Conservation (phyloP, 257 asterid species). For the Lithospermum erythrorhizon region DNA sequence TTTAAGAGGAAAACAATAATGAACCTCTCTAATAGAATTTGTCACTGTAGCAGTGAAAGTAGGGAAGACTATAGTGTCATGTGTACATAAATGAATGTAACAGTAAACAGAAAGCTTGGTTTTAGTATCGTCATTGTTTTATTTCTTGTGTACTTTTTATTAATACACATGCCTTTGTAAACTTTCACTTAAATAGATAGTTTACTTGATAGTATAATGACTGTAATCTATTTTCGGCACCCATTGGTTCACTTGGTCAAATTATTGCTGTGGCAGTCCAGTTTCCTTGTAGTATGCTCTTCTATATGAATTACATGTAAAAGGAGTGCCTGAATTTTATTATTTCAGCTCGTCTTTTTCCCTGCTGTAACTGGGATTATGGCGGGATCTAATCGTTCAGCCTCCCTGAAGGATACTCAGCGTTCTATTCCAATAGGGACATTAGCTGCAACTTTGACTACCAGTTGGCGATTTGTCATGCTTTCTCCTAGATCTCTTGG, state of each 20-base stretch:
- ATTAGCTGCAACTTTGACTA: slow-evolving; percentile 79
- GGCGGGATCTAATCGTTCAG: slow-evolving; percentile 99
- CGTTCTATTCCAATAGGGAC: slow-evolving; percentile 95
- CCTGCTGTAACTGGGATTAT: slow-evolving; percentile 99
- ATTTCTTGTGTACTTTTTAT: background rate
- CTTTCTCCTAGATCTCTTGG: slow-evolving; percentile 93
- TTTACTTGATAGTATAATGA: background rate
- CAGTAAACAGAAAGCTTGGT: background rate
- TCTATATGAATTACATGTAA: background rate
- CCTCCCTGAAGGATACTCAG: slow-evolving; percentile 96
- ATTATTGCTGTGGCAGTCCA: background rate
- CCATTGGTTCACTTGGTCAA: too few relatives aligned
- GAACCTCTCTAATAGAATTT: background rate
- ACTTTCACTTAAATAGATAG: too few relatives aligned
- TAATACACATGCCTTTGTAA: too few relatives aligned
- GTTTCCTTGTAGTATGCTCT: background rate
- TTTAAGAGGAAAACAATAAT: background rate
- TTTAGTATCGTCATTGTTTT: too few relatives aligned
- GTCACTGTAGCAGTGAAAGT: background rate
- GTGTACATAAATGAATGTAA: background rate
- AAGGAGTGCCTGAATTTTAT: slow-evolving; percentile 6
- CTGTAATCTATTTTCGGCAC: background rate
- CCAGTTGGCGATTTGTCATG: slow-evolving; percentile 78
- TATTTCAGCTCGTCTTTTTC: slow-evolving; percentile 89
- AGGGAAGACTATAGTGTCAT: background rate